Evolutionary conservation across 2,329 filamentous ascomycete genomes (phyloP).

Genomic region (Colletotrichum phormii): DNA sequence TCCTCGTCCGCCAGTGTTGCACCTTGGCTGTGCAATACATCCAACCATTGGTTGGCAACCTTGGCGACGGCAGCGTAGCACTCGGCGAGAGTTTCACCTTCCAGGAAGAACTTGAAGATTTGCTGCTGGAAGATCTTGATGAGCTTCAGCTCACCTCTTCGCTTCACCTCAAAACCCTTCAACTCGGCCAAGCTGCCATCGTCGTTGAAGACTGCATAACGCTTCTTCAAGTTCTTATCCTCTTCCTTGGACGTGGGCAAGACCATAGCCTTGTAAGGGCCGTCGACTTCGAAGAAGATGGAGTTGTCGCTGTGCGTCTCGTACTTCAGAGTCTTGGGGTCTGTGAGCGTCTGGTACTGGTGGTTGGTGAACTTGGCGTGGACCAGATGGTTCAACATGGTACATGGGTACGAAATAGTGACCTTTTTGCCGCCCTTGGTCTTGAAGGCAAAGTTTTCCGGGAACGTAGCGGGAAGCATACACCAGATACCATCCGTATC

Average conservation of each 20-base stretch:
- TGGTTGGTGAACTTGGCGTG: slow-evolving; percentile 96
- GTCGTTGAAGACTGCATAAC: slow-evolving; percentile 98
- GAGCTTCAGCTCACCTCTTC: slow-evolving; percentile 95
- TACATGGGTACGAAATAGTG: slow-evolving; percentile 96
- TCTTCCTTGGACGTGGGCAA: slow-evolving; percentile 98
- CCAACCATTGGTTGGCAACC: slow-evolving; percentile 95
- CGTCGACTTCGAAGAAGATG: slow-evolving; percentile 99
- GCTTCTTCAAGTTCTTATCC: slow-evolving; percentile 99
- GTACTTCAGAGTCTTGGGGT: slow-evolving; percentile 85
- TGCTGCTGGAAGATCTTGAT: slow-evolving; percentile 99
- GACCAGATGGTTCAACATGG: slow-evolving; percentile 98
- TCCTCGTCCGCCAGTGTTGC: slow-evolving; percentile 94
- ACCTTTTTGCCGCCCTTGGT: slow-evolving; percentile 96
- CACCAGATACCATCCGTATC: slow-evolving; percentile 99
- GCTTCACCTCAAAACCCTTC: slow-evolving; percentile 98
- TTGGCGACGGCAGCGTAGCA: slow-evolving; percentile 93
- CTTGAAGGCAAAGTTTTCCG: slow-evolving; percentile 95
- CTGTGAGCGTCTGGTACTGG: slow-evolving; percentile 91
- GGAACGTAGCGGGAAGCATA: slow-evolving; percentile 95
- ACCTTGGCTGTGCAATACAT: slow-evolving; percentile 91
- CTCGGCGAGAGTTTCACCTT: slow-evolving; percentile 86
- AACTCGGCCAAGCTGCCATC: slow-evolving; percentile 94
- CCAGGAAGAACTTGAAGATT: slow-evolving; percentile 99
- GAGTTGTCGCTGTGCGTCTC: slow-evolving; percentile 98
- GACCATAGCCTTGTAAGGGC: slow-evolving; percentile 97